phyloP scores from a whole-genome alignment of 2,329 filamentous ascomycete genomes.

The Paracoccidioides lutzii region DNA sequence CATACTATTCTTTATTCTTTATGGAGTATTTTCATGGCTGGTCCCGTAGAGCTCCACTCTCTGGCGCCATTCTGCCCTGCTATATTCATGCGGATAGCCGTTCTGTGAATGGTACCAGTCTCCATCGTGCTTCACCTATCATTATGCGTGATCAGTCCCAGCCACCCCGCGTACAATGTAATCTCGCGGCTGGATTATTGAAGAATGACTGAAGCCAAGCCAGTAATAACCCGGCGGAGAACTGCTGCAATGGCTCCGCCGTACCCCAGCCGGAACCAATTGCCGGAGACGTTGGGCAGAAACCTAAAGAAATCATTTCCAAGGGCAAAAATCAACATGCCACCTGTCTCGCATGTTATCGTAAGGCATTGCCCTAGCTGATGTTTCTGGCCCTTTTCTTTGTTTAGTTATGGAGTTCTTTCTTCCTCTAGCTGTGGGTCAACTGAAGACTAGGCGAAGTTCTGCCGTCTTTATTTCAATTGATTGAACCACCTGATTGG shows the following conservation, averaged over 20 bases:
- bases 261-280: slow-evolving; percentile 7
- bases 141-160: background rate
- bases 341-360: slow-evolving; percentile 1
- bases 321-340: background rate
- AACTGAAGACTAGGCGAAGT: background rate
- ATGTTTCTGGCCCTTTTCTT: background rate
- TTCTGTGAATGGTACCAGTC: background rate
- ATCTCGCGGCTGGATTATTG: background rate
- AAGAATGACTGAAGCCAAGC: background rate
- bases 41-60: background rate
- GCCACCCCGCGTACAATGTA: background rate
- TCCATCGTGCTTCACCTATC: background rate
- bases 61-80: background rate
- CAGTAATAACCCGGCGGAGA: background rate
- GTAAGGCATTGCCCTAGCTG: slow-evolving; percentile 1
- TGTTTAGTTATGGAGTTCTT: background rate
- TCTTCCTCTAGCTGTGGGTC: background rate
- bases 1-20: background rate
- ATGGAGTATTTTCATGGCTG: no score
- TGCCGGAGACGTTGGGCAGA: slow-evolving; percentile 8
- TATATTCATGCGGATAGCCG: background rate
- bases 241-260: slow-evolving; percentile 8
- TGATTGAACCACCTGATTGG: background rate
- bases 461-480: background rate
- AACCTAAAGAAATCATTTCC: slow-evolving; percentile 1